A percentile compares a stretch with the other conserved stretches of the same genome.
Evolutionary conservation across 768 basidiomycete species (phyloP).

Genomic region (Boletus tylopilopsis): DNA sequence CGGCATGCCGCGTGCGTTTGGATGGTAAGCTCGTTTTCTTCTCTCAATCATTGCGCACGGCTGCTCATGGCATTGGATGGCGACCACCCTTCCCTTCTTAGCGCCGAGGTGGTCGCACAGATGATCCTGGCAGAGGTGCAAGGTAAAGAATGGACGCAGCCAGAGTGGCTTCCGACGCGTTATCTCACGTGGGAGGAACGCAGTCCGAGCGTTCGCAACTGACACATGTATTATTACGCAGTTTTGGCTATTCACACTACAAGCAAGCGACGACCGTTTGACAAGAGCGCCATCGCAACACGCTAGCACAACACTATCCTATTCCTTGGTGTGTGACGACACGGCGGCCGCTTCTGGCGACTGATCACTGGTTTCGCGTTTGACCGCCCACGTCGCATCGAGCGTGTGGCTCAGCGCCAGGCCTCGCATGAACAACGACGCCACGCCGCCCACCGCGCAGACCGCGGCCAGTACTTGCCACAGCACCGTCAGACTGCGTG

Average conservation of each 20-base stretch:
- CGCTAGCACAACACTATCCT: neutral
- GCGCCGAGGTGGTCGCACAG: conserved; percentile 57
- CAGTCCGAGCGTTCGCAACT: neutral
- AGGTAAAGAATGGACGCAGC: conserved; percentile 44
- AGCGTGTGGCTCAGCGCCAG: conserved; percentile 5
- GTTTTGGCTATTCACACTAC: no score
- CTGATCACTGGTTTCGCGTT: neutral
- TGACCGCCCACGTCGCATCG: conserved; percentile 10
- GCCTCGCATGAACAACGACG: conserved; percentile 17
- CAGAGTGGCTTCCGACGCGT: conserved; percentile 61
- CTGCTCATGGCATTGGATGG: no score
- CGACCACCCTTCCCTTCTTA: conserved; percentile 19
- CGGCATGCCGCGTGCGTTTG: conserved; percentile 76
- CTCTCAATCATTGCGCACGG: no score
- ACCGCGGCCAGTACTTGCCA: conserved; percentile 45
- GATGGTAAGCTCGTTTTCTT: conserved; percentile 38
- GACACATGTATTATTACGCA: no score
- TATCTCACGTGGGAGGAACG: conserved; percentile 40
- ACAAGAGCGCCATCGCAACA: no score
- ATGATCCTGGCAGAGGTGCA: conserved; percentile 53
- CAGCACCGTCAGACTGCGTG: conserved; percentile 34
- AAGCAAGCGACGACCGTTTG: no score
- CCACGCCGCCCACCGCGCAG: conserved; percentile 12
- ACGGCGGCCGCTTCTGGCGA: neutral
- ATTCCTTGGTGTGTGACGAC: neutral